Evolutionary conservation across 2,329 filamentous ascomycete species (phyloP).

Genomic region (Myriosclerotinia duriaeana): DNA sequence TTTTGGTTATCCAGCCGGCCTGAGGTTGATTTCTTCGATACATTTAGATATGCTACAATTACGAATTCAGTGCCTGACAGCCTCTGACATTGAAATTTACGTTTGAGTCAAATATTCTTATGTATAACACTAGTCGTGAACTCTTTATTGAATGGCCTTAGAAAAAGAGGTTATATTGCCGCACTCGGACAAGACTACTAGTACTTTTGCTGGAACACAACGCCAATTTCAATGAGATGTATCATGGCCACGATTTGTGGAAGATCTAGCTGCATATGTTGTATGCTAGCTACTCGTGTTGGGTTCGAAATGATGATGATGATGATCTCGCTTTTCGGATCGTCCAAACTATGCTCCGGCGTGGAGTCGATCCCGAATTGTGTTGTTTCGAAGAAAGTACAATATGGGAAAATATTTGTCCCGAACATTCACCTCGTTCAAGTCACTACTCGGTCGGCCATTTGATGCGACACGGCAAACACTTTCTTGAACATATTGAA

Average conservation of each 20-base stretch:
- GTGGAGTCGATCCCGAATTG: background rate
- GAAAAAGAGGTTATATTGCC: background rate
- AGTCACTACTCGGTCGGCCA: too few relatives aligned
- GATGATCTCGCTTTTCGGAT: background rate
- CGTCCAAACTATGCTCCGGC: background rate
- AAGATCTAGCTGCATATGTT: background rate
- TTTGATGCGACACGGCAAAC: too few relatives aligned
- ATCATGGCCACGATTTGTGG: background rate
- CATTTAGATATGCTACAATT: background rate
- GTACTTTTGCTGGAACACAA: background rate
- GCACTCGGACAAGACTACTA: background rate
- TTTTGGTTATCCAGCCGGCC: constrained; percentile 3
- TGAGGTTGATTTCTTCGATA: background rate
- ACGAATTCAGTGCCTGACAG: constrained; percentile 1
- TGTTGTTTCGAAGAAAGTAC: background rate
- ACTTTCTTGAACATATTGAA: background rate
- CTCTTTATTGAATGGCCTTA: background rate
- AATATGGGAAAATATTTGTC: background rate
- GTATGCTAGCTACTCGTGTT: background rate
- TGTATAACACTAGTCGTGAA: constrained; percentile 1
- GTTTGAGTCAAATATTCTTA: background rate
- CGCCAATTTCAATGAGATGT: background rate
- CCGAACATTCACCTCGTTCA: background rate
- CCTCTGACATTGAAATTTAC: background rate
- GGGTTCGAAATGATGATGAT: too few relatives aligned